Conservation (phyloP, 371 early-diverging fungal species). For the Dipsacomyces acuminosporus region DNA sequence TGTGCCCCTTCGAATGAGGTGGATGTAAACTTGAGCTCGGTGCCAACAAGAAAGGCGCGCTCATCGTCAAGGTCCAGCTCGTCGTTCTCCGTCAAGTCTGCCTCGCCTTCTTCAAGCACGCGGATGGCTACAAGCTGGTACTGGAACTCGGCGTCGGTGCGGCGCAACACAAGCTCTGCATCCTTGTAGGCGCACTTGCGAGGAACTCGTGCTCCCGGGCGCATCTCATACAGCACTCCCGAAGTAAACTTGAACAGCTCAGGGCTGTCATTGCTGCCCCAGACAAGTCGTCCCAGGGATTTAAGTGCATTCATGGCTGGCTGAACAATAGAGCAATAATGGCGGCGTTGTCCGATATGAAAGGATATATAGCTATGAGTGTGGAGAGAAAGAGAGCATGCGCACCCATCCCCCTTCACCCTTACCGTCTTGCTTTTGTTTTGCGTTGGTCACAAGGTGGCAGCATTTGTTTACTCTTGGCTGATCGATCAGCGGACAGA, state of each 20-base stretch:
- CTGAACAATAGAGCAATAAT: too few species aligned
- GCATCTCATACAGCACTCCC: slow-evolving; percentile 52
- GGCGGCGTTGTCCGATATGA: too few species aligned
- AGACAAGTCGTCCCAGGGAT: slow-evolving; percentile 55
- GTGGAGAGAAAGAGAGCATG: too few species aligned
- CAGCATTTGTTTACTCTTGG: too few species aligned
- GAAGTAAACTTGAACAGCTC: slow-evolving; percentile 53
- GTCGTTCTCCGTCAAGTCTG: slow-evolving; percentile 48
- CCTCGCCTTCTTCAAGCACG: slow-evolving; percentile 71
- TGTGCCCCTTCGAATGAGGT: slow-evolving; percentile 17
- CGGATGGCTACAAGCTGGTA: slow-evolving; percentile 61
- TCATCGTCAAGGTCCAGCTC: slow-evolving; percentile 42
- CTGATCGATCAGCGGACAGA: too few species aligned
- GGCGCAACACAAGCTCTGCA: slow-evolving; percentile 56
- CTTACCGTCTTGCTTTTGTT: too few species aligned
- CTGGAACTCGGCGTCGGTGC: slow-evolving; percentile 54
- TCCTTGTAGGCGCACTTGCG: slow-evolving; percentile 53
- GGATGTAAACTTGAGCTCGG: slow-evolving; percentile 48
- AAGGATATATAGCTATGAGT: too few species aligned
- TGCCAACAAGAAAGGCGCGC: slow-evolving; percentile 55
- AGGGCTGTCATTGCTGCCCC: slow-evolving; percentile 49
- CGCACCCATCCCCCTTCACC: too few species aligned
- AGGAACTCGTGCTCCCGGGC: slow-evolving; percentile 22
- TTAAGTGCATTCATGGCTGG: slow-evolving; percentile 52
- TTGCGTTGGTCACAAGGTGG: too few species aligned